These are phyloP conservation scores for Aspergillus sp. DNA, from an alignment of 2,329 filamentous ascomycete species.

Conservation along the genomic window DNA sequence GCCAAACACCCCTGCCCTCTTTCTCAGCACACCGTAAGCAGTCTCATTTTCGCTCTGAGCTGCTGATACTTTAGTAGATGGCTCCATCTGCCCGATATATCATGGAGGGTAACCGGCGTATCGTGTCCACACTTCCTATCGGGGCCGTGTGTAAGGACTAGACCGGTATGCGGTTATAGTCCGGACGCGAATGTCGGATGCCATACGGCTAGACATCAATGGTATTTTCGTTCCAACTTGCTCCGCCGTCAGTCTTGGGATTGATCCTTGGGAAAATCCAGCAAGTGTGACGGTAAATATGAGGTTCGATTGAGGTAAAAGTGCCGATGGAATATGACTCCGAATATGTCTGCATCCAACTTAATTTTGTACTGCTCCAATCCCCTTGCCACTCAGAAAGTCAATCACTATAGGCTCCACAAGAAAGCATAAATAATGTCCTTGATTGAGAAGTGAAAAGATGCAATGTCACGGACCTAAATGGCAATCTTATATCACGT, in stretches of 20 bases:
- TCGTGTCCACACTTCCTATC: no score
- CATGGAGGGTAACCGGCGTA: background rate
- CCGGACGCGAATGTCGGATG: background rate
- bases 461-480: background rate
- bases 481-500: constrained; percentile 24
- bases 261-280: background rate
- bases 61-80: background rate
- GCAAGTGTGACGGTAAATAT: background rate
- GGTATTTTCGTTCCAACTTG: background rate
- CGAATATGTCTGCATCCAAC: no score
- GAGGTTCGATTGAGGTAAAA: background rate
- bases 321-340: background rate
- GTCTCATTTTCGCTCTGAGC: background rate
- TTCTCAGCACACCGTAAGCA: background rate
- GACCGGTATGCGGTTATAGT: background rate
- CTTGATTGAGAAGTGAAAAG: background rate
- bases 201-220: background rate
- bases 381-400: background rate
- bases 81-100: background rate
- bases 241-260: background rate
- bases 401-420: background rate
- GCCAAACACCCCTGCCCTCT: background rate
- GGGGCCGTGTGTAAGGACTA: no score
- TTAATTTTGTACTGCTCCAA: background rate
- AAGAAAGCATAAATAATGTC: background rate